Base-by-base conservation (phyloP, 495 filamentous ascomycete species). In the Penicillium lagena region DNA sequence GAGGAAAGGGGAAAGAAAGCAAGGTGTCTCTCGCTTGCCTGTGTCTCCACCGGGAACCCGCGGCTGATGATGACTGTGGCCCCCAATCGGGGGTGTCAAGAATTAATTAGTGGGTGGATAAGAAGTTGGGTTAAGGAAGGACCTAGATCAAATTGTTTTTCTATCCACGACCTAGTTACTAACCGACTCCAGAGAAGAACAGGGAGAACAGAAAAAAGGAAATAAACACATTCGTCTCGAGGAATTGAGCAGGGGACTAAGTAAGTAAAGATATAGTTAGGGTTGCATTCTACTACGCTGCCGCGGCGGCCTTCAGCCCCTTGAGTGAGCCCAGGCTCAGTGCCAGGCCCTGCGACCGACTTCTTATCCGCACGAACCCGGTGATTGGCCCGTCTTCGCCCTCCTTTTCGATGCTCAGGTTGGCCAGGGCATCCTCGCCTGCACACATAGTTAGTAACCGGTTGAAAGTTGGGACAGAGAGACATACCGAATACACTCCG, bases 371-470 rank as follows among this genome's bases (percentile, higher is more conserved):
- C 42, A 99, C 88, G 63, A 99, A 99, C n/a, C 94, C 94, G 27
- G 93, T 97, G 49, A 99, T 86, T 7, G 90, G 90, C 27, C 94
- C 93, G 59, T 95, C 84, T 9, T 96, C 90, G 40, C 89, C 90
- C 64, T 97, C 89, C 70, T 96, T 93, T 61, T 99, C 94, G 55
- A 99, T 95, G 59, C 90, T 96, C 67, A 99, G 59, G 62, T 99
- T 99, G 47, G 94, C 94, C 47, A 99, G 71, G 36, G 94, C 94
- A 72, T 99, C 94, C 89, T 99, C 94, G 53, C 94, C 94, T 99
- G 55, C 39, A 51, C 11, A 37, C 7, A 39, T 10, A 37, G 56
- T 72, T 56, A 70, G 64, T 39, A n/a, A 40, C 29, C 45, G 29
- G 17, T 37, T 37, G 37, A 42, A 30, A 42, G 27, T 63, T 37